Conservation (phyloP, 2,329 filamentous ascomycete species). For the Trichoderma harzianum region DNA sequence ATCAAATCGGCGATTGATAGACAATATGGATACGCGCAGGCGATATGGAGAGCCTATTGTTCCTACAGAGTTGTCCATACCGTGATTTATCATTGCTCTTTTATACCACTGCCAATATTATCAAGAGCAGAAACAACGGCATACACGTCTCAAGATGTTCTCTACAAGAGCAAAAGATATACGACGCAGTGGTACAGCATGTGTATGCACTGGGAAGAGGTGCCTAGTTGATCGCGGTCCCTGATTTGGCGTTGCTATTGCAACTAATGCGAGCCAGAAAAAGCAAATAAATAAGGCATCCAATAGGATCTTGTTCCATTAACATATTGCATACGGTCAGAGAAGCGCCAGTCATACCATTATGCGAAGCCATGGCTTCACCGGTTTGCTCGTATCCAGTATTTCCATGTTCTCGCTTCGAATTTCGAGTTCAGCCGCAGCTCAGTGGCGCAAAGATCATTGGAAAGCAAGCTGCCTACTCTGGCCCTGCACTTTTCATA, state of each 20-base stretch:
- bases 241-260: neutral
- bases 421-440: neutral
- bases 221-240: neutral
- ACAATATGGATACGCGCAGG: neutral
- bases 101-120: neutral
- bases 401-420: neutral
- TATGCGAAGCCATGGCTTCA: neutral
- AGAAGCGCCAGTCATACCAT: neutral
- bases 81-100: neutral
- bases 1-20: neutral
- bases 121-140: neutral
- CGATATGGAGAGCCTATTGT: neutral
- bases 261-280: neutral
- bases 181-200: neutral
- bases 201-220: neutral
- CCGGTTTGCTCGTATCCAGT: neutral
- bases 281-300: neutral
- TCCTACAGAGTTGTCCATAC: neutral
- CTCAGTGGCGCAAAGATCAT: neutral
- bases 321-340: neutral
- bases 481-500: neutral
- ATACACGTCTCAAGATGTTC: neutral
- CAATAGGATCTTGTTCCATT: neutral
- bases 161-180: neutral
- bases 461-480: neutral